Evolutionary conservation across 2,329 filamentous ascomycete species (phyloP), one percentile per base, ranked within the genome.

Genomic region (Sclerotinia sclerotiorum): DNA sequence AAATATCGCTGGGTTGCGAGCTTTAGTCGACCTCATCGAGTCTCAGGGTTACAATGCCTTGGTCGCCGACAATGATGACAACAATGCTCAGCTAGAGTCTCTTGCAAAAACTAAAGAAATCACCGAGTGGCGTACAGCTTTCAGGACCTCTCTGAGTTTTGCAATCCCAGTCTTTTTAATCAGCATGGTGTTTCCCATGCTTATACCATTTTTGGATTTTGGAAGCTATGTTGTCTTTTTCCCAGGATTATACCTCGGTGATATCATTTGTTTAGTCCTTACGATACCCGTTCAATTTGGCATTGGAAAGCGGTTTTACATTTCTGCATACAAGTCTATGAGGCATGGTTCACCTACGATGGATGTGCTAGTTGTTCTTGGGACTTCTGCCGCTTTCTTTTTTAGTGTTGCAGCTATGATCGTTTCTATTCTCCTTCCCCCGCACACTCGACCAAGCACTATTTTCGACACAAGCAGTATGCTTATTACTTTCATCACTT

Each of bases 381-480:
- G 95, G 65, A 99, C 95, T 8, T 97, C 94, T 0, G 90, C 93
- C 29, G 95, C 95, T 27, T 99, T 98, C 82, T 95, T 97, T 80
- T 99, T 97, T 81, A 98, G 94, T 78, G 81, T 93, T 73, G 87
- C 92, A 60, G 87, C 93, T 21, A 97, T 99, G 93, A 67, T 90
- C 5, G 88, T 98, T 21, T 96, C 93, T 0, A 78, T 98, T 27
- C 73, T 91, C 19, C 83, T 87, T n/a, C 82, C 87, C 29, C 91
- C 93, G 8, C 93, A 98, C 77, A 86, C 84, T 2, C 87, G 92
- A 60, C 95, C 95, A 0, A 89, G 88, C 71, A 97, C 93, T 2
- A 91, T 97, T 21, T 99, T 99, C 75, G 95, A 99, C 77, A 99
- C 95, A 1, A 97, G 94, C 80, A 97, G 93, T 29, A 99, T 98